Evolutionary conservation across 345 rosid species (phyloP).

Genomic region (Moringa oleifera): DNA sequence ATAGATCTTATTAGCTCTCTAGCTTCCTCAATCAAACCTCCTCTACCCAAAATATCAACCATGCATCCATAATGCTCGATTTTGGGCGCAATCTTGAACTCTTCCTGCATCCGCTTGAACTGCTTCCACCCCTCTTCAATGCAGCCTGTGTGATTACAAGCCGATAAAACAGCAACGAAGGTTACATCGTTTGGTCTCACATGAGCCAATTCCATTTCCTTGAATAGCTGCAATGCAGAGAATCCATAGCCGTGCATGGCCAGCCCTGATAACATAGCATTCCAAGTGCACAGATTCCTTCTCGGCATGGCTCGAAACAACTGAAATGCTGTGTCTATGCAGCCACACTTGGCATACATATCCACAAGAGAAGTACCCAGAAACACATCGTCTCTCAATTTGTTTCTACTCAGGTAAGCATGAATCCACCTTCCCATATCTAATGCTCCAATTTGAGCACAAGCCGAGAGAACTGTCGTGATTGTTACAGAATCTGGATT

Average conservation of each 20-base stretch:
- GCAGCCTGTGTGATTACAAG: constrained; percentile 79
- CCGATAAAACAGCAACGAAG: constrained; percentile 65
- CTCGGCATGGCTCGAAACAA: constrained; percentile 44
- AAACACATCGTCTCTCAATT: constrained; percentile 31
- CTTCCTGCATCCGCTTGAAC: constrained; percentile 53
- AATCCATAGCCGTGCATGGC: constrained; percentile 55
- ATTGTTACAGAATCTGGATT: constrained; percentile 27
- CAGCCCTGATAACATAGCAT: constrained; percentile 65
- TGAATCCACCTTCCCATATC: constrained; percentile 31
- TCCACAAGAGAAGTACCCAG: constrained; percentile 70
- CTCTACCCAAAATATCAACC: constrained; percentile 70
- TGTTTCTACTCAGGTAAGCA: not conserved
- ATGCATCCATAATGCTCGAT: constrained; percentile 74
- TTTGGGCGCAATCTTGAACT: constrained; percentile 39
- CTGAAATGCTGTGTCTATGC: constrained; percentile 59
- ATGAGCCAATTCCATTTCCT: constrained; percentile 40
- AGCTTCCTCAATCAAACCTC: constrained; percentile 67
- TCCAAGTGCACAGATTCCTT: constrained; percentile 78
- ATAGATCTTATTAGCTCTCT: constrained; percentile 55
- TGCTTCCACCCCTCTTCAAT: constrained; percentile 59
- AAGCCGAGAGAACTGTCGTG: constrained; percentile 25
- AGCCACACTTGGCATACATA: constrained; percentile 79
- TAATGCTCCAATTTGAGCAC: constrained; percentile 22
- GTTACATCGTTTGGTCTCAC: constrained; percentile 70
- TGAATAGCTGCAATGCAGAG: constrained; percentile 54